Percentiles rank a stretch among this genome's conserved stretches.
phyloP scores from a whole-genome alignment of 2,329 filamentous ascomycete species.

The Tolypocladium inflatum region DNA sequence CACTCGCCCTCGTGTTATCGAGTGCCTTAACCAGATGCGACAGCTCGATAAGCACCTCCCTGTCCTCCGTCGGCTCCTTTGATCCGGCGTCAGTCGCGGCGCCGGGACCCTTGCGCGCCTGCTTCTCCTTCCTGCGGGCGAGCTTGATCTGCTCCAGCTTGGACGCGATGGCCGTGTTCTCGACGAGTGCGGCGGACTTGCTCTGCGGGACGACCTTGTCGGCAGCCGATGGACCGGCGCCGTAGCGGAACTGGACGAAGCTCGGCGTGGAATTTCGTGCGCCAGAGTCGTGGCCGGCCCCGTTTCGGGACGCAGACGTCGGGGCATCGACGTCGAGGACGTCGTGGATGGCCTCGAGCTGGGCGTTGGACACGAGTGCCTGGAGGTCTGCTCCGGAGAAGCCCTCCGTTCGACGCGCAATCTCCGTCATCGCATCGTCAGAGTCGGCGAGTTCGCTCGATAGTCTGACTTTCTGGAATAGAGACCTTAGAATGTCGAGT shows the following conservation, averaged over 20 bases:
- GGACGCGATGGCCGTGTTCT: conserved; percentile 69
- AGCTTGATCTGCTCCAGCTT: conserved; percentile 75
- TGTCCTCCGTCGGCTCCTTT: conserved; percentile 27
- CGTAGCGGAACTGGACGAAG: conserved; percentile 81
- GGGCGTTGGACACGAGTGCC: conserved; percentile 89
- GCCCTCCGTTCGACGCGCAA: conserved; percentile 73
- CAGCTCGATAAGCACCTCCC: conserved; percentile 77
- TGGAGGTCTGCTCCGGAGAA: conserved; percentile 94
- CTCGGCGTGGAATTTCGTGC: conserved; percentile 30
- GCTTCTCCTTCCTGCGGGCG: conserved; percentile 43
- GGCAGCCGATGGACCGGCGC: conserved; percentile 41
- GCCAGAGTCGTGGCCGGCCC: conserved; percentile 22
- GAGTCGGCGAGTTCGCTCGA: conserved; percentile 52
- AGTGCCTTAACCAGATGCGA: conserved; percentile 73
- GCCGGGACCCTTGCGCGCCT: conserved; percentile 17
- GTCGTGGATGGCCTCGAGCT: conserved; percentile 94
- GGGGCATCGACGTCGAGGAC: conserved; percentile 53
- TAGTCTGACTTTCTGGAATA: conserved; percentile 74
- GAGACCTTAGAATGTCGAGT: conserved; percentile 75
- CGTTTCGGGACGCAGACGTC: conserved; percentile 26
- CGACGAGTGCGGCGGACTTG: conserved; percentile 51
- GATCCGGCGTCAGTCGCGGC: conserved; percentile 10
- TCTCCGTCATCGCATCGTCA: conserved; percentile 52
- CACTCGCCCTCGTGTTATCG: conserved; percentile 68
- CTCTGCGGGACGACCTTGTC: conserved; percentile 34